A percentile compares a stretch with the other conserved stretches of the same genome.
Evolutionary conservation across 148 eudicot species (phyloP).

Genomic region (Persicaria maculosa): DNA sequence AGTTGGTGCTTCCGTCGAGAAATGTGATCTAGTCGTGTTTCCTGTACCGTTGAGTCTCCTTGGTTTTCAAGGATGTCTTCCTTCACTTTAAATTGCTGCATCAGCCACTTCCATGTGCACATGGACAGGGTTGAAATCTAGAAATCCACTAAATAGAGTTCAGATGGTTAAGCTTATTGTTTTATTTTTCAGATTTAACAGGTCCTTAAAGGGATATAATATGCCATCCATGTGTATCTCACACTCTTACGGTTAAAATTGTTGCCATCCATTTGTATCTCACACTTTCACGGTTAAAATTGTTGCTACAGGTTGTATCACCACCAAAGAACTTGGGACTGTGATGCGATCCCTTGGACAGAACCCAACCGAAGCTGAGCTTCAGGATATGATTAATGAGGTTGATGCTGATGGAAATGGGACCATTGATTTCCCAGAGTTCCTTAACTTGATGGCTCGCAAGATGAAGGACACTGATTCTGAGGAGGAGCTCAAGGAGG

Average conservation of each 20-base stretch:
- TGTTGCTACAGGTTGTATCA: constrained; percentile 50
- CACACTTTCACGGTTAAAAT: neutral
- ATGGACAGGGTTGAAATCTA: no score
- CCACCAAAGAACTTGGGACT: constrained; percentile 83
- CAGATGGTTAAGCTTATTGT: no score
- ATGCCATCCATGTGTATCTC: no score
- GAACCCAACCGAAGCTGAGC: constrained; percentile 79
- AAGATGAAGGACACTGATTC: constrained; percentile 83
- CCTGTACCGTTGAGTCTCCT: no score
- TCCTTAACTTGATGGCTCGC: constrained; percentile 67
- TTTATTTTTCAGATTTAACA: no score
- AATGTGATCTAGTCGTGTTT: no score
- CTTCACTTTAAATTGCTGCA: no score
- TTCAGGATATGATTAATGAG: constrained; percentile 70
- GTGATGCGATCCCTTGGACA: constrained; percentile 82
- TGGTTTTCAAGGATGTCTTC: no score
- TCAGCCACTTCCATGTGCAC: no score
- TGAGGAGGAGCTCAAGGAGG: constrained; percentile 75
- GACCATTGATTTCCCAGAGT: constrained; percentile 75
- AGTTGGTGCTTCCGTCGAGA: no score
- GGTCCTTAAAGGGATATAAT: no score
- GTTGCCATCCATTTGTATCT: neutral
- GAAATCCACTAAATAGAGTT: no score
- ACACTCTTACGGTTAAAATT: neutral
- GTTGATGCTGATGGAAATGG: constrained; percentile 70